Evolutionary conservation across 305 asterid species (phyloP), one percentile per base, ranked within the genome.

Genomic region (Andrographis paniculata): DNA sequence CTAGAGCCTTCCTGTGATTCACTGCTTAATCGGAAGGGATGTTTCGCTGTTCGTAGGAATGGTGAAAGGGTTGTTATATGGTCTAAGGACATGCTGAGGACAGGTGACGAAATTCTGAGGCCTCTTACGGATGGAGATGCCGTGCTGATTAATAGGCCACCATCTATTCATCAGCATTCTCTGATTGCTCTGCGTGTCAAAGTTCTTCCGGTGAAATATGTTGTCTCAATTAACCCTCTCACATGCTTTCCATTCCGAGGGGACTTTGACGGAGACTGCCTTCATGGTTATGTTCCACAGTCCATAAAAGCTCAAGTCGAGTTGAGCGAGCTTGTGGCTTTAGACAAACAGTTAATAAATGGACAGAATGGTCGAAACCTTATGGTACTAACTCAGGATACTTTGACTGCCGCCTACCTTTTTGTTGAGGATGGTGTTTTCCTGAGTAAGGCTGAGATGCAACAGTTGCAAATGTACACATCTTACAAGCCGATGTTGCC

Each of bases 211-310:
- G 56, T 59, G 46, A 56, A 54, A 20, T 66, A 78, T 19, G 95
- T 70, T 64, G 67, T 78, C 28, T 74, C 94, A 22, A 77, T 92
- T 27, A 92, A 92, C 54, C 99, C 99, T 15, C 80, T 81, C 18
- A 66, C 83, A 6, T 92, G 99, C 63, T 62, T 78, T 31, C 99
- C 99, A 27, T 68, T 92, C 31, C 78, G 91, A 56, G 99, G 99
- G 33, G 99, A 92, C 64, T 92, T 92, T 30, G 99, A 92, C 65
- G 99, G 99, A 14, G 97, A 92, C 48, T 87, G 97, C 58, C 83
- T 92, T 56, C 99, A 92, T 55, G 97, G 97, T 21, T 92, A 69
- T 67, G 82, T 87, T 48, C 97, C 99, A 9, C 97, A 92, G 44
- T 84, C 99, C 3, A 61, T 79, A 17, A 70, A 65, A 55, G 48